These are phyloP conservation scores for Neurospora sp. DNA, from an alignment of 495 filamentous ascomycete genomes.

Conservation along the genomic window DNA sequence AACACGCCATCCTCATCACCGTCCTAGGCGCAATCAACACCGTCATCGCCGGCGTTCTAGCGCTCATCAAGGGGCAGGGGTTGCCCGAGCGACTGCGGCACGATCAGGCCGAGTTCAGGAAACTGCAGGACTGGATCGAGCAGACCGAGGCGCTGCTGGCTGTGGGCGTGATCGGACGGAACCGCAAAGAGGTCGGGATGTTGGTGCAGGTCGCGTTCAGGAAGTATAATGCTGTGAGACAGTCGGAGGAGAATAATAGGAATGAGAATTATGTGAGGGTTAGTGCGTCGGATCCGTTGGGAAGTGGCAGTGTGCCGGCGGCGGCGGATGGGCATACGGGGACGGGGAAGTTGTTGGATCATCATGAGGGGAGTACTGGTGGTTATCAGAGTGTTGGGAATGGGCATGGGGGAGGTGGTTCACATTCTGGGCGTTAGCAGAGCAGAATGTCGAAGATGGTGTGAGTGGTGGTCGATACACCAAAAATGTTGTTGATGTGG, in stretches of 20 bases:
- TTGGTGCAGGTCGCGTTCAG: slow-evolving; percentile 35
- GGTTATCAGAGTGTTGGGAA: neutral
- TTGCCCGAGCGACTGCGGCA: slow-evolving; percentile 31
- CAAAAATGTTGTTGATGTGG: neutral
- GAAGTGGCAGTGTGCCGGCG: neutral
- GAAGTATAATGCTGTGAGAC: slow-evolving; percentile 34
- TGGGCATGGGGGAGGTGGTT: neutral
- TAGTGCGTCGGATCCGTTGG: neutral
- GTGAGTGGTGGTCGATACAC: neutral
- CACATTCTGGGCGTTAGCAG: neutral
- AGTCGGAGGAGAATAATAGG: slow-evolving; percentile 32
- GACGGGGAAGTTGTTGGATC: neutral
- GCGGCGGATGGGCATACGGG: neutral
- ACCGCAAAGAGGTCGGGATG: slow-evolving; percentile 33
- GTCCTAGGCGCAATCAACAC: slow-evolving; percentile 39
- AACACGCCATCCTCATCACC: slow-evolving; percentile 30
- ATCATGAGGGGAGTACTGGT: neutral
- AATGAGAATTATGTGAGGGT: slow-evolving; percentile 29
- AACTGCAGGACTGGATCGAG: slow-evolving; percentile 32
- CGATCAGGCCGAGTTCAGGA: slow-evolving; percentile 30
- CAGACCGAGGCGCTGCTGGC: slow-evolving; percentile 24
- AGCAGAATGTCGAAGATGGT: neutral
- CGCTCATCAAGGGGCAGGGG: slow-evolving; percentile 35
- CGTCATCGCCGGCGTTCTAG: slow-evolving; percentile 37
- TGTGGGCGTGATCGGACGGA: slow-evolving; percentile 32